These are phyloP conservation scores for Botrytis galanthina DNA, from an alignment of 2,329 filamentous ascomycete genomes.

Conservation along the genomic window DNA sequence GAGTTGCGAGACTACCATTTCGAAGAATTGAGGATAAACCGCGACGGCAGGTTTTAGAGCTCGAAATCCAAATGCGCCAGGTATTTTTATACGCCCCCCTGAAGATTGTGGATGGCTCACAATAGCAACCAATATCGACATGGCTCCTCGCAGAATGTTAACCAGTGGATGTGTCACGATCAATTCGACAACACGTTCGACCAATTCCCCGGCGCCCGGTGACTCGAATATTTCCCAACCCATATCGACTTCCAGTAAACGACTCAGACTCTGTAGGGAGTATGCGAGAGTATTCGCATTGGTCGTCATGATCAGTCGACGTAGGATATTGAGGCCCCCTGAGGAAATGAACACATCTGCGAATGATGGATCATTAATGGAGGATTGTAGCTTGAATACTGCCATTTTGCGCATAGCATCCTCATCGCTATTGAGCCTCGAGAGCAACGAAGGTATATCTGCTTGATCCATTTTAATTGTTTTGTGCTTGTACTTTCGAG, in stretches of 20 bases:
- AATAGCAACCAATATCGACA: slow-evolving; percentile 92
- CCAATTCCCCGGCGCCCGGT: slow-evolving; percentile 61
- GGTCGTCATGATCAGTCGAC: slow-evolving; percentile 78
- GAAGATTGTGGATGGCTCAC: slow-evolving; percentile 76
- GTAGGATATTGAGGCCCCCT: slow-evolving; percentile 77
- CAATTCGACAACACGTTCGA: slow-evolving; percentile 79
- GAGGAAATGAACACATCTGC: slow-evolving; percentile 94
- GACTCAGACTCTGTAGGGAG: slow-evolving; percentile 82
- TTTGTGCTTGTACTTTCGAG: neutral
- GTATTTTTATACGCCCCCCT: slow-evolving; percentile 44
- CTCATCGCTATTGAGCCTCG: slow-evolving; percentile 66
- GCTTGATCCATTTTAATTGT: slow-evolving; percentile 55
- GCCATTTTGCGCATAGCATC: slow-evolving; percentile 98
- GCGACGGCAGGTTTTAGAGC: slow-evolving; percentile 90
- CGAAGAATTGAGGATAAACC: slow-evolving; percentile 88
- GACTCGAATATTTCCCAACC: slow-evolving; percentile 87
- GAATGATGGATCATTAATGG: slow-evolving; percentile 93
- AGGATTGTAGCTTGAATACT: slow-evolving; percentile 94
- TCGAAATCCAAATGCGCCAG: slow-evolving; percentile 78
- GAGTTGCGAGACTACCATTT: slow-evolving; percentile 86
- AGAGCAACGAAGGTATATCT: slow-evolving; percentile 63
- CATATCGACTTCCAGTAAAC: slow-evolving; percentile 92
- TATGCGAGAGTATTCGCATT: slow-evolving; percentile 95
- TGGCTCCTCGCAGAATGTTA: slow-evolving; percentile 93
- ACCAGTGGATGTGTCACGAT: slow-evolving; percentile 94